phyloP scores from a whole-genome alignment of 176 grass and related monocot genomes.

The Metroxylon sagu region DNA sequence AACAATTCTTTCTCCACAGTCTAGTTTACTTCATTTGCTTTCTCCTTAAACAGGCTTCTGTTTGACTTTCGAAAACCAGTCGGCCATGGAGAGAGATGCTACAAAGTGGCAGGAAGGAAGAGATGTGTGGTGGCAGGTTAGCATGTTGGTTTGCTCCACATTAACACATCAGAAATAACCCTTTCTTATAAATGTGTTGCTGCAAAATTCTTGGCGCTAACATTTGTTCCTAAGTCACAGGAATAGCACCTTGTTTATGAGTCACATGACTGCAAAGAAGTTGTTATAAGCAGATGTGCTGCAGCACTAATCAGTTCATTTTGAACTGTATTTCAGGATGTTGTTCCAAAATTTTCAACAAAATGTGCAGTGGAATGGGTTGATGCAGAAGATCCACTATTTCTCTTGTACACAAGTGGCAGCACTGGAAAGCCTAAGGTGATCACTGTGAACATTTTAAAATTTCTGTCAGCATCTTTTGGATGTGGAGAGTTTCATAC shows the following conservation, averaged over 20 bases:
- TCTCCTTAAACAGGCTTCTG: conserved; percentile 47
- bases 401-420: conserved; percentile 96
- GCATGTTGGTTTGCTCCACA: conserved; percentile 6
- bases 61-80: conserved; percentile 77
- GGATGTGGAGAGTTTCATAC: conserved; percentile 10
- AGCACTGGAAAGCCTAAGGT: conserved; percentile 99
- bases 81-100: conserved; percentile 64
- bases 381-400: conserved; percentile 97
- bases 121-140: conserved; percentile 97
- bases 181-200: no score
- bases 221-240: no score
- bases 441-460: background rate
- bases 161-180: no score
- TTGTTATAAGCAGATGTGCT: no score
- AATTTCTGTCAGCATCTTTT: background rate
- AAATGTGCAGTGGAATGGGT: conserved; percentile 95
- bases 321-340: conserved; percentile 34
- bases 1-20: conserved; percentile 1
- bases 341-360: conserved; percentile 58
- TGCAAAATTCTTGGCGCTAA: no score
- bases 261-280: no score
- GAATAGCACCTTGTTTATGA: no score
- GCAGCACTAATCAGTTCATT: no score
- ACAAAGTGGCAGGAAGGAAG: conserved; percentile 61
- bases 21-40: conserved; percentile 5